These are phyloP conservation scores for Umbelopsis vinacea DNA, from an alignment of 192 early-diverging fungal species.

Conservation along the genomic window DNA sequence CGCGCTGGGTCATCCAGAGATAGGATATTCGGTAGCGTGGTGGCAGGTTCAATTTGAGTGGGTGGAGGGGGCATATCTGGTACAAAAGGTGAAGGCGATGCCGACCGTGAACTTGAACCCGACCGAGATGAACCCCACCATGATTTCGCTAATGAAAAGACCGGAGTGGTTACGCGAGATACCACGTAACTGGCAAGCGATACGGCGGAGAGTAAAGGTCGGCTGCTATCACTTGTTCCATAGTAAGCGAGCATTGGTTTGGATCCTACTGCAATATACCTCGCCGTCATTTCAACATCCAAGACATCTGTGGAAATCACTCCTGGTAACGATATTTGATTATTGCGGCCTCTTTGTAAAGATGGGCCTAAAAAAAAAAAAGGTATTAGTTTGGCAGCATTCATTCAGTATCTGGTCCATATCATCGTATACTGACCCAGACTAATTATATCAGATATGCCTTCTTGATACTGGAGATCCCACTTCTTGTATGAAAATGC, in stretches of 20 bases:
- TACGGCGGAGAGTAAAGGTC: slow-evolving; percentile 53
- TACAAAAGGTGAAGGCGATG: slow-evolving; percentile 38
- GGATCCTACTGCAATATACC: slow-evolving; percentile 61
- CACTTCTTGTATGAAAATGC: slow-evolving; percentile 61
- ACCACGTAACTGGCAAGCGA: slow-evolving; percentile 57
- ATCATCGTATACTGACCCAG: slow-evolving; percentile 32
- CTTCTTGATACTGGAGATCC: slow-evolving; percentile 49
- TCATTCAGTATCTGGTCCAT: neutral
- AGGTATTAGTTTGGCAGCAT: neutral
- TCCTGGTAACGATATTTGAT: neutral
- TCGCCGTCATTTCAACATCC: slow-evolving; percentile 48
- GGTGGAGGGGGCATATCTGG: slow-evolving; percentile 41
- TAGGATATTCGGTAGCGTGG: slow-evolving; percentile 53
- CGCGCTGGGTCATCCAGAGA: slow-evolving; percentile 57
- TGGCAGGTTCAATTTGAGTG: slow-evolving; percentile 57
- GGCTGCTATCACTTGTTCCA: slow-evolving; percentile 50
- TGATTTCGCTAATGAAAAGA: slow-evolving; percentile 73
- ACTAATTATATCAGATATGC: slow-evolving; percentile 50
- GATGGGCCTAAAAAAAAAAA: slow-evolving; percentile 33
- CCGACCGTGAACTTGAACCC: slow-evolving; percentile 19
- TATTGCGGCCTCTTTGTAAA: slow-evolving; percentile 10
- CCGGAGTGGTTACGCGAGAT: slow-evolving; percentile 55
- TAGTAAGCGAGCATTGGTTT: slow-evolving; percentile 63
- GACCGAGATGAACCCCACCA: slow-evolving; percentile 52
- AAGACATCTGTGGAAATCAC: slow-evolving; percentile 39